A percentile compares a stretch with the other conserved stretches of the same genome.
These are phyloP conservation scores for Oidiodendron maius DNA, from an alignment of 495 filamentous ascomycete genomes.

Conservation along the genomic window DNA sequence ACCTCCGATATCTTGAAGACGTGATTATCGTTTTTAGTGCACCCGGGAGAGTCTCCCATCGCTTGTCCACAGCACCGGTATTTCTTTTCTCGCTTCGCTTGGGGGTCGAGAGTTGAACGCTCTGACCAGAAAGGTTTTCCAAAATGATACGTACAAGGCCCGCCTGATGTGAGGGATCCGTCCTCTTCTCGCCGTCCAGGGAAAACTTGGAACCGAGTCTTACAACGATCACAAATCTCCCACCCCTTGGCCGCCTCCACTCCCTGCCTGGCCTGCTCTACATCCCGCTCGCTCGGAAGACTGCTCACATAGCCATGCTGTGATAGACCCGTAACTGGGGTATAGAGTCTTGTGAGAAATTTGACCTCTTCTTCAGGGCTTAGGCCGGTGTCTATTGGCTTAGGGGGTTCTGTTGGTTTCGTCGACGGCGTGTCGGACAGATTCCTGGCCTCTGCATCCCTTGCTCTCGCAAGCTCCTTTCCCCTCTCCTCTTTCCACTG, in stretches of 20 bases:
- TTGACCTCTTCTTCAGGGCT: constrained; percentile 59
- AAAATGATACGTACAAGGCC: constrained; percentile 72
- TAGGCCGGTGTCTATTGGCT: constrained; percentile 60
- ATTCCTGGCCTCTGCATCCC: constrained; percentile 17
- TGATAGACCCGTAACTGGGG: constrained; percentile 52
- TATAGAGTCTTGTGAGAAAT: constrained; percentile 52
- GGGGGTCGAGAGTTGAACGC: constrained; percentile 30
- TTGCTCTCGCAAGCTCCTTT: constrained; percentile 22
- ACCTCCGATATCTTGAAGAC: constrained; percentile 80
- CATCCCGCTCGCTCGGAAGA: constrained; percentile 52
- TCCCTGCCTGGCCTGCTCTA: constrained; percentile 56
- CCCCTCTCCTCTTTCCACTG: constrained; percentile 57
- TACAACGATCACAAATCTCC: constrained; percentile 86
- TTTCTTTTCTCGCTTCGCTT: constrained; percentile 47
- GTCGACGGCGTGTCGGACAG: constrained; percentile 6
- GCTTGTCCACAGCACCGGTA: constrained; percentile 74
- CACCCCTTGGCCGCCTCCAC: constrained; percentile 62
- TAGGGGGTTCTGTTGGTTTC: constrained; percentile 26
- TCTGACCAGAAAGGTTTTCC: constrained; percentile 54
- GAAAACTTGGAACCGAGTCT: constrained; percentile 83
- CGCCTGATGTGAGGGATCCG: constrained; percentile 70
- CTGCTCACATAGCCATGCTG: constrained; percentile 69
- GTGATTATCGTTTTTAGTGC: constrained; percentile 60
- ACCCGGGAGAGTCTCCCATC: constrained; percentile 66
- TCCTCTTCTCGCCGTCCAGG: constrained; percentile 77